Base-by-base conservation (phyloP, 192 early-diverging fungal species). In the Bifiguratus adelaidae region DNA sequence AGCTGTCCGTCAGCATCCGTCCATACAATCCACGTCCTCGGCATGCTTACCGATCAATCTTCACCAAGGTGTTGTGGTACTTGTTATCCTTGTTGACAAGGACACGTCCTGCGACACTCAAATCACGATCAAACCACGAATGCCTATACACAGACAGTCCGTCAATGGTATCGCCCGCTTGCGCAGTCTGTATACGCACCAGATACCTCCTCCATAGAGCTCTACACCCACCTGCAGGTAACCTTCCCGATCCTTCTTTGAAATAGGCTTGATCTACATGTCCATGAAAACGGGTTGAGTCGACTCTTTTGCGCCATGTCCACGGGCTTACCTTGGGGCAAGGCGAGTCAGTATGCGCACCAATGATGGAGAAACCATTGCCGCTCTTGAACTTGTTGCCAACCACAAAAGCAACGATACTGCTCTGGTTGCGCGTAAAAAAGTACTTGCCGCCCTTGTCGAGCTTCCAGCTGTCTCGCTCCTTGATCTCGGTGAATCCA, bases 101-200 rank as follows among this genome's bases (percentile, higher is more conserved):
- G 21, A 93, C 89, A 29, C 92, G 83, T 19, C 96, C 96, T 47
- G 96, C 95, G 44, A 99, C 67, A 59, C 81, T 82, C 48, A 99
- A 69, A 67, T 99, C 96, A 54, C 96, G 84, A 61, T 99, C 96
- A 60, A 99, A 99, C 96, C 96, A 99, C 22, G 96, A 94, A 63
- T 95, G 81, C 87, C 84, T 84, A 61, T n/a, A n/a, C n/a, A n/a
- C n/a, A n/a, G n/a, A n/a, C n/a, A n/a, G n/a, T n/a, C n/a, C n/a
- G n/a, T 11, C 11, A 30, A 15, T 30, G 11, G 18, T 45, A 20
- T 25, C 3, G 7, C 29, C 42, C 7, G 20, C 23, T 9, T 3
- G 22, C 12, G 21, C 4, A 30, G 4, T 23, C 12, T 25, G 5
- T 20, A 8, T 52, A 20, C 33, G 8, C 2, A 52, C 88, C 92